Evolutionary conservation across 2,329 filamentous ascomycete genomes (phyloP).

Genomic region (Penicillium brasilianum): DNA sequence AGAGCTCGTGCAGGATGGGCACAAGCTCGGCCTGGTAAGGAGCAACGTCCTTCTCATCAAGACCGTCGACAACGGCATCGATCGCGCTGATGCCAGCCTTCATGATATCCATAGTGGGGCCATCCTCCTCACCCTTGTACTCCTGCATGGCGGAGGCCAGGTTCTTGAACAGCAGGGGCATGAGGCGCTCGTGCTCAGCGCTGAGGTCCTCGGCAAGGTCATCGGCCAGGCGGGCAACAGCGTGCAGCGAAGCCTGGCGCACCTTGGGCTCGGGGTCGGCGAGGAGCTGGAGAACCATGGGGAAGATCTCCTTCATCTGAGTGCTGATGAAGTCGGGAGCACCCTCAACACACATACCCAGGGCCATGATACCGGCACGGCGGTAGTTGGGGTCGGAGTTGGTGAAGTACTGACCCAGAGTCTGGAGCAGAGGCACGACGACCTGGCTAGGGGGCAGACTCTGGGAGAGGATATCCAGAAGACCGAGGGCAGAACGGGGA

Average conservation of each 20-base stretch:
- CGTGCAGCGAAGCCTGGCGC: conserved; percentile 83
- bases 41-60: conserved; percentile 76
- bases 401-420: conserved; percentile 80
- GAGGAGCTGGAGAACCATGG: conserved; percentile 80
- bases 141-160: conserved; percentile 77
- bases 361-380: conserved; percentile 86
- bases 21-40: conserved; percentile 83
- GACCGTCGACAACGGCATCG: conserved; percentile 84
- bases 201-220: conserved; percentile 90
- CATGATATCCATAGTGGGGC: conserved; percentile 82
- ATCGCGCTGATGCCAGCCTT: conserved; percentile 88
- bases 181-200: conserved; percentile 81
- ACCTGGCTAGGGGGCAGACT: conserved; percentile 92
- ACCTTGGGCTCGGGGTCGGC: conserved; percentile 83
- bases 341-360: conserved; percentile 94
- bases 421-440: conserved; percentile 86
- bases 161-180: conserved; percentile 85
- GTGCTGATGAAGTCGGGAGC: conserved; percentile 97
- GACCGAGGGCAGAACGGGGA: conserved; percentile 78
- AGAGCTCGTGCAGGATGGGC: conserved; percentile 80
- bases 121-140: conserved; percentile 66
- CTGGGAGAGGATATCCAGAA: conserved; percentile 87
- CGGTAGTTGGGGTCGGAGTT: conserved; percentile 77
- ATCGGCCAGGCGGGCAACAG: conserved; percentile 87
- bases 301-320: conserved; percentile 84